A percentile compares a stretch with the other conserved stretches of the same genome.
These are phyloP conservation scores for Mediolabrus comicus DNA, from an alignment of 108 stramenopile genomes.

Conservation along the genomic window DNA sequence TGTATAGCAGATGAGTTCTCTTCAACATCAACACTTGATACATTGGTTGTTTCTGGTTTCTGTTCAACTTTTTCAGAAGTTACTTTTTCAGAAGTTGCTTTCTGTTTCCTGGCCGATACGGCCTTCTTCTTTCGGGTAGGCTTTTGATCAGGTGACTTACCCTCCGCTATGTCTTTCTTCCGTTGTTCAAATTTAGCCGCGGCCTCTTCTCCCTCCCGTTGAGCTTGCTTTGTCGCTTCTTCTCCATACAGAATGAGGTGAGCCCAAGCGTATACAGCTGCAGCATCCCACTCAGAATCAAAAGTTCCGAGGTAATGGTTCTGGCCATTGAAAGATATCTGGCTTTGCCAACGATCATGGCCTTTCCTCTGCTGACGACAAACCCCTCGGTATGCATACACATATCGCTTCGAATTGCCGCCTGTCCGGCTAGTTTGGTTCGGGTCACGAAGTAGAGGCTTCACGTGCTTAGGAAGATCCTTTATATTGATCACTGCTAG, in stretches of 20 bases:
- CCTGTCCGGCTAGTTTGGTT: slow-evolving; percentile 81
- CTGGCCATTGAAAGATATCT: slow-evolving; percentile 82
- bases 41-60: slow-evolving; percentile 9
- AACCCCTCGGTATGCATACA: slow-evolving; percentile 88
- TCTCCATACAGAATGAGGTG: slow-evolving; percentile 87
- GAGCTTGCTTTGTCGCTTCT: slow-evolving; percentile 83
- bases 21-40: background rate
- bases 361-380: slow-evolving; percentile 89
- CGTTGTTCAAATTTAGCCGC: slow-evolving; percentile 82
- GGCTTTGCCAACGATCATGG: slow-evolving; percentile 89
- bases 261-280: slow-evolving; percentile 88
- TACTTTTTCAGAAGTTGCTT: slow-evolving; percentile 5
- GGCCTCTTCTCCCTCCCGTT: slow-evolving; percentile 87
- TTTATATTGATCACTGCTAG: slow-evolving; percentile 80
- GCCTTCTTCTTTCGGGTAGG: slow-evolving; percentile 58
- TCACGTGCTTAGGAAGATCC: slow-evolving; percentile 77
- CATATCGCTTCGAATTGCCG: slow-evolving; percentile 84
- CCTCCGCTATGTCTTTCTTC: slow-evolving; percentile 73
- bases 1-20: slow-evolving; percentile 16
- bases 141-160: slow-evolving; percentile 60
- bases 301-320: slow-evolving; percentile 91
- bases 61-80: slow-evolving; percentile 12
- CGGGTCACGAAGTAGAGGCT: slow-evolving; percentile 85
- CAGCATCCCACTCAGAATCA: slow-evolving; percentile 91
- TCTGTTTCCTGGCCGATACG: slow-evolving; percentile 32